phyloP scores from a whole-genome alignment of 257 asterid genomes.

The Vinca minor region DNA sequence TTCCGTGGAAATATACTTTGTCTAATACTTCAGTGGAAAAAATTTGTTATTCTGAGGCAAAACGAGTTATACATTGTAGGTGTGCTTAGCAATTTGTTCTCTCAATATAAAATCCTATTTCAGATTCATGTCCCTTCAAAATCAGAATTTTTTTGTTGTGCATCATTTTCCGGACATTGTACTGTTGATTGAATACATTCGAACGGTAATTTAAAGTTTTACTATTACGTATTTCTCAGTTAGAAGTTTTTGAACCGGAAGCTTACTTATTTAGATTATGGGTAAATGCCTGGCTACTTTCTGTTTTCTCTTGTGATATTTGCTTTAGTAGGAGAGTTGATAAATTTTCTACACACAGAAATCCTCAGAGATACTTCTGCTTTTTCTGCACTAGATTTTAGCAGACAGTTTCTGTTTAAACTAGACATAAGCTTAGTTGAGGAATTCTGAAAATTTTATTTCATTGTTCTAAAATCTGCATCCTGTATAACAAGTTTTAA shows the following conservation, averaged over 20 bases:
- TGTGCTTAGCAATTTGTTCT: not conserved
- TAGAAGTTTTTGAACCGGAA: not conserved
- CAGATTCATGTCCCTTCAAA: too few relatives aligned
- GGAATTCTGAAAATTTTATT: not conserved
- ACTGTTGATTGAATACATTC: not conserved
- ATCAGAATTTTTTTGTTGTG: not conserved
- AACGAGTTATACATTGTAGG: not conserved
- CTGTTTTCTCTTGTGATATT: not conserved
- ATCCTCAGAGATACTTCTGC: not conserved
- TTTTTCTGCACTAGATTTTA: not conserved
- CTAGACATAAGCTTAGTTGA: not conserved
- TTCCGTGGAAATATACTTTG: not conserved
- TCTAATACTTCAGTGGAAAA: not conserved
- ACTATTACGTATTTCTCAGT: not conserved
- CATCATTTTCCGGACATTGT: not conserved
- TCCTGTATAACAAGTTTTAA: slow-evolving; percentile 3
- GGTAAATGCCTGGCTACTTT: not conserved
- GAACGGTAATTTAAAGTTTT: not conserved
- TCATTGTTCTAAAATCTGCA: not conserved
- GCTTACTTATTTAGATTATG: not conserved
- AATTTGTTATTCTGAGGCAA: not conserved
- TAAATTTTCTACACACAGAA: not conserved
- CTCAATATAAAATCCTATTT: not conserved
- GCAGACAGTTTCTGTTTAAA: not conserved
- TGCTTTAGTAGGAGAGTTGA: not conserved